Evolutionary conservation across 2,329 filamentous ascomycete genomes (phyloP), one percentile per base, ranked within the genome.

Genomic region (Parastagonospora avenae): DNA sequence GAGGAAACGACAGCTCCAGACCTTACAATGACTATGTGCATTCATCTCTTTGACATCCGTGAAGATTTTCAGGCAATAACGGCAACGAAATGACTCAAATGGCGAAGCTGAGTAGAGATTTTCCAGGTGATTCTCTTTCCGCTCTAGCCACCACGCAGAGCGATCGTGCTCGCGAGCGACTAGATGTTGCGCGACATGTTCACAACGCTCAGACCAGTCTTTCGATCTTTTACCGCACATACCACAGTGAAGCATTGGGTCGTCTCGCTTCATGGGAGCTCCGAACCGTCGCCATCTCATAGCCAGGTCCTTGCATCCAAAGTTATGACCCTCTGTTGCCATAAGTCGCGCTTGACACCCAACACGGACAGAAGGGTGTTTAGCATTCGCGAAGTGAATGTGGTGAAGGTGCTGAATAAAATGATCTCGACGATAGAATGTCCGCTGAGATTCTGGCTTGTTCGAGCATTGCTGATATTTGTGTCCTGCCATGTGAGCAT

Each of bases 331-430:
- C 48, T 69, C 63, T n/a, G 55, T 49, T 31, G 59, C 60, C 44
- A 70, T 54, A 7, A 68, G 45, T 14, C 67, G 67, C 12, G 64
- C 59, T 42, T 71, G 68, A 38, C 70, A 73, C 6, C 70, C 70
- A n/a, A 66, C 60, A 4, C 61, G 59, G 1, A 62, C 62, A 3
- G 68, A 69, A 2, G 70, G 70, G 51, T 73, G 70, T 46, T 72
- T 72, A 11, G 57, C 51, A 9, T 69, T 71, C 2, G 60, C 61
- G 39, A 71, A 72, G 46, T 73, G 70, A 14, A 72, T 68, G 31
- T 71, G 68, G 40, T 72, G 70, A 2, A 72, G 50, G 45, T 72
- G 70, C 37, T 71, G 67, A 16, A 71, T 59, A 41, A 72, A 72
- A 37, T 72, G 69, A 40, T 73, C 70, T 32, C 70, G 60, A 12